These are phyloP conservation scores for Protomyces inundatus DNA, from an alignment of 1,139 yeast genomes.

Conservation along the genomic window DNA sequence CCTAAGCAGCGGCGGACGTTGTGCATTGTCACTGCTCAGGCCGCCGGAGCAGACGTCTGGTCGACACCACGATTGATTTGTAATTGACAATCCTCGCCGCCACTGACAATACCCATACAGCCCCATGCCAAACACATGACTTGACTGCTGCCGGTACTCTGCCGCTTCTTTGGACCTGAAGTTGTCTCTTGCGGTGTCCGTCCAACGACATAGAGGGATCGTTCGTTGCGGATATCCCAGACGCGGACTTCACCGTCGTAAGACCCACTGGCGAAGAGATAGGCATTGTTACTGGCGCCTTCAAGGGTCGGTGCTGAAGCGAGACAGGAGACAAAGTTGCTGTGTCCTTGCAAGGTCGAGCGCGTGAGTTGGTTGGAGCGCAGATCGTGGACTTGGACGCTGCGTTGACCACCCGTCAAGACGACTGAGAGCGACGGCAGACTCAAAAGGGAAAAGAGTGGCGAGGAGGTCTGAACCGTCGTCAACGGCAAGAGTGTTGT, in stretches of 20 bases:
- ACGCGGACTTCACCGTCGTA: slow-evolving; percentile 93
- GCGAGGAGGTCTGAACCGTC: slow-evolving; percentile 81
- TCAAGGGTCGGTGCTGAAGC: slow-evolving; percentile 50
- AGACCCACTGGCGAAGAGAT: slow-evolving; percentile 81
- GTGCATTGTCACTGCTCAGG: not conserved
- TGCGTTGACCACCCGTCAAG: slow-evolving; percentile 76
- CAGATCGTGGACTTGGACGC: slow-evolving; percentile 92
- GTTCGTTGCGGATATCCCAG: slow-evolving; percentile 74
- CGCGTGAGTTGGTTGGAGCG: slow-evolving; percentile 74
- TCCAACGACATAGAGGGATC: slow-evolving; percentile 46
- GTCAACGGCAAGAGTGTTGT: slow-evolving; percentile 77
- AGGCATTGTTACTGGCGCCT: slow-evolving; percentile 54
- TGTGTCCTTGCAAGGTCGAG: slow-evolving; percentile 77
- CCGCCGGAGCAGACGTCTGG: slow-evolving; percentile 16
- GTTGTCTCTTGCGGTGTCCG: slow-evolving; percentile 45
- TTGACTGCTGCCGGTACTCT: slow-evolving; percentile 44
- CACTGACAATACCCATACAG: slow-evolving; percentile 75
- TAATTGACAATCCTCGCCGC: slow-evolving; percentile 88
- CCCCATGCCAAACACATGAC: slow-evolving; percentile 90
- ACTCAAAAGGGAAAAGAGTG: slow-evolving; percentile 69
- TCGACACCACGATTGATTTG: slow-evolving; percentile 55
- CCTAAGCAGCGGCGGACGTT: not conserved
- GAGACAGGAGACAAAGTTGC: slow-evolving; percentile 79
- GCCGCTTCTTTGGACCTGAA: slow-evolving; percentile 30
- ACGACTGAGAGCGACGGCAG: slow-evolving; percentile 62